Evolutionary conservation across 2,329 filamentous ascomycete species (phyloP), one percentile per base, ranked within the genome.

Genomic region (Dactylella cylindrospora): DNA sequence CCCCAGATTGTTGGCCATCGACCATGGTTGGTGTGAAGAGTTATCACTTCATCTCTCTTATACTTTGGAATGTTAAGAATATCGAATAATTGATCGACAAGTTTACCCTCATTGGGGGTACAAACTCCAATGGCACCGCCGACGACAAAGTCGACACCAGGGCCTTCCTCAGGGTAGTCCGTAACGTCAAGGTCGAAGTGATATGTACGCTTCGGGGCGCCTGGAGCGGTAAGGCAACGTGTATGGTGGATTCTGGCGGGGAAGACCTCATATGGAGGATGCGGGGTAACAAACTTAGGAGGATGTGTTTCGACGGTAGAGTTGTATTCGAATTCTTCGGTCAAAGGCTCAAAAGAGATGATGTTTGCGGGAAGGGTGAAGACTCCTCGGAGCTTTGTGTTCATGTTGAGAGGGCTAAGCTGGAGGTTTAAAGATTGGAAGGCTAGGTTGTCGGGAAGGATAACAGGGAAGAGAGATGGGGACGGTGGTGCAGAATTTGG

Each of bases 1-100:
- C 91, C 93, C 93, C 93, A 98, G 43, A 98, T 94, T 0, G 93
- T 98, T 3, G 93, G 93, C 91, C 91, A 98, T 43, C 93, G 81
- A 26, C 91, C 91, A 62, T 79, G 81, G 28, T 80, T 82, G 0
- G 93, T 97, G 72, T 84, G 84, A 67, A 97, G 75, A 13, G 86
- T 77, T 13, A 95, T 80, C 10, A 86, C 85, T 77, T 88, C 93
- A 74, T 95, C 87, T 23, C 93, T 85, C 61, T 93, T 78, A 70
- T 85, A 88, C 29, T 83, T 85, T 2, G 90, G 90, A 17, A 97
- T 80, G 68, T 87, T 79, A 13, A 98, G 82, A 19, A 85, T 77
- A 70, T 96, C 84, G 67, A 98, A 81, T 31, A 97, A 77, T 65
- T 93, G 85, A 12, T 96, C 86, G 1, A 98, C 90, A 3, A 86